A percentile compares a stretch with the other conserved stretches of the same genome.
Evolutionary conservation across 2,329 filamentous ascomycete species (phyloP).

Genomic region (Metarhizium sp.): DNA sequence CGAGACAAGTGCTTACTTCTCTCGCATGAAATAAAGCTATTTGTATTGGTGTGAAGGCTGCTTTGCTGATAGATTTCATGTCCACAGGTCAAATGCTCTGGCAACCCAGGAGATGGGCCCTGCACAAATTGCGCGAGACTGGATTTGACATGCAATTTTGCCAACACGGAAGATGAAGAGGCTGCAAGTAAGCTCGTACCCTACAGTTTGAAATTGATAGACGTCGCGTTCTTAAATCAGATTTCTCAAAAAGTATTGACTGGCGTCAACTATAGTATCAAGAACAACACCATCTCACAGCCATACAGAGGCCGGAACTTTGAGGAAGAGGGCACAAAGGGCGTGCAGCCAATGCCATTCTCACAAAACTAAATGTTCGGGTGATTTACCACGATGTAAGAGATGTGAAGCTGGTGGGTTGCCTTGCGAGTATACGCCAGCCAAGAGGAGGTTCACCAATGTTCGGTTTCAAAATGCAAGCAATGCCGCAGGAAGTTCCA

Average conservation of each 20-base stretch:
- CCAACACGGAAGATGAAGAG: constrained; percentile 11
- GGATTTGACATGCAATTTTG: constrained; percentile 27
- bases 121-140: constrained; percentile 29
- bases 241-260: not conserved
- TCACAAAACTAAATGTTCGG: constrained; percentile 34
- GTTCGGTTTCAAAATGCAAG: constrained; percentile 15
- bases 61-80: not conserved
- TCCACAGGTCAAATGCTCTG: constrained; percentile 32
- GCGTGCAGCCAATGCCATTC: constrained; percentile 32
- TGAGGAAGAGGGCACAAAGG: constrained; percentile 30
- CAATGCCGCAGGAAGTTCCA: not conserved
- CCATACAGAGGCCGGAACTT: constrained; percentile 32
- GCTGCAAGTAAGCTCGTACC: constrained; percentile 11
- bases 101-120: constrained; percentile 23
- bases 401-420: constrained; percentile 25
- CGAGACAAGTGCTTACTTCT: too few species aligned
- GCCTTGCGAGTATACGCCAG: constrained; percentile 29
- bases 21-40: not conserved
- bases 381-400: constrained; percentile 29
- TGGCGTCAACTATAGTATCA: constrained; percentile 17
- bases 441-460: constrained; percentile 28
- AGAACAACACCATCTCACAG: constrained; percentile 30
- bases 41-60: not conserved
- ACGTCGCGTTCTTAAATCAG: not conserved
- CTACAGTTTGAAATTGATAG: not conserved